These are phyloP conservation scores for Debaryomycetaceae sp. DNA, from an alignment of 1,139 yeast species.

Conservation along the genomic window DNA sequence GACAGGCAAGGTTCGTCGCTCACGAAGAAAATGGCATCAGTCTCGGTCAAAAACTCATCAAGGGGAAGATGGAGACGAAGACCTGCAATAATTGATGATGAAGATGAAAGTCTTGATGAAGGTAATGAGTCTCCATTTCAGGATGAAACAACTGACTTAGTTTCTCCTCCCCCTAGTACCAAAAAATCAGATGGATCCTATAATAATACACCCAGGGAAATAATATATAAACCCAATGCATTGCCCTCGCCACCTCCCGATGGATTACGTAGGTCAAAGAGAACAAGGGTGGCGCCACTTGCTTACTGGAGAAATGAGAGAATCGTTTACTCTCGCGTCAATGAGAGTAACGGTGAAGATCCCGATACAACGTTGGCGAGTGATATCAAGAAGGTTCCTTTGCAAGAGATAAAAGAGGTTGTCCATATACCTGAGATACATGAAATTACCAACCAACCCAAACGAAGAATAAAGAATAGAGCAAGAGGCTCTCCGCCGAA, in stretches of 20 bases:
- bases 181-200: conserved; percentile 6
- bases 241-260: conserved; percentile 48
- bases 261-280: conserved; percentile 49
- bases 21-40: conserved; percentile 44
- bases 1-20: conserved; percentile 15
- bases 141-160: conserved; percentile 12
- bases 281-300: conserved; percentile 68
- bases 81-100: conserved; percentile 10
- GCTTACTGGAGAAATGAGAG: conserved; percentile 87
- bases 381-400: conserved; percentile 39
- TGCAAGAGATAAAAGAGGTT: conserved; percentile 60
- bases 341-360: conserved; percentile 36
- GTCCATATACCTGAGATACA: conserved; percentile 43
- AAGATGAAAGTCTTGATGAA: conserved; percentile 8
- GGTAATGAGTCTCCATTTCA: conserved; percentile 6
- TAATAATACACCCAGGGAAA: conserved; percentile 1
- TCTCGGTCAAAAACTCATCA: conserved; percentile 12
- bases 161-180: conserved; percentile 18
- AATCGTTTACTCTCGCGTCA: conserved; percentile 56
- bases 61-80: conserved; percentile 2
- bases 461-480: conserved; percentile 8
- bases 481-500: conserved; percentile 12
- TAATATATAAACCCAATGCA: conserved; percentile 26
- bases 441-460: conserved; percentile 1
- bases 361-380: conserved; percentile 34